phyloP scores from a whole-genome alignment of 108 stramenopile species.

The Seminavis robusta region DNA sequence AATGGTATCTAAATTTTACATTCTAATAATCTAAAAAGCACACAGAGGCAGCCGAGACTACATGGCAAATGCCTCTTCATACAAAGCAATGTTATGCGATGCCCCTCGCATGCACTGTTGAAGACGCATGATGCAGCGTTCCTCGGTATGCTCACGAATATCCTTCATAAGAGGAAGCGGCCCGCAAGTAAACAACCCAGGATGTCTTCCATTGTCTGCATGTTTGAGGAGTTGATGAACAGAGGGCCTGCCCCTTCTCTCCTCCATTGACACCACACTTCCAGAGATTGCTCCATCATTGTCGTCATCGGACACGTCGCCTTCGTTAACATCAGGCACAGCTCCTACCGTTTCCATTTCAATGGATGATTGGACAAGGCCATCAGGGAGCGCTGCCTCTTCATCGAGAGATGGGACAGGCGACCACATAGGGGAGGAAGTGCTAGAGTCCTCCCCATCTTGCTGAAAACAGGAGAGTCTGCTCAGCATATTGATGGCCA shows the following conservation, averaged over 20 bases:
- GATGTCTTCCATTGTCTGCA: neutral
- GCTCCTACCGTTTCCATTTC: neutral
- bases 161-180: neutral
- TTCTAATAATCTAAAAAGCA: too few species aligned
- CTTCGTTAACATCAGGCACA: neutral
- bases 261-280: neutral
- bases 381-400: neutral
- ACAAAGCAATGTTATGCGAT: slow-evolving; percentile 5
- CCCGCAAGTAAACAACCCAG: slow-evolving; percentile 11
- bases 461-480: too few species aligned
- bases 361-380: neutral
- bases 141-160: neutral
- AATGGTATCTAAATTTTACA: too few species aligned
- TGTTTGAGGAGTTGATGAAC: neutral
- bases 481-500: too few species aligned
- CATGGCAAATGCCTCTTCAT: slow-evolving; percentile 9
- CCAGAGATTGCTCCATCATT: neutral
- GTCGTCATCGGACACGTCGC: neutral
- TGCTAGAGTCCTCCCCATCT: too few species aligned
- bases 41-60: too few species aligned
- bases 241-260: slow-evolving; percentile 8
- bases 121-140: neutral
- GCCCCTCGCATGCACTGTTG: neutral
- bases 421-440: too few species aligned
- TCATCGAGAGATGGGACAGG: neutral